Conservation (phyloP, 805 yeast species). For the Spathaspora boniae region DNA sequence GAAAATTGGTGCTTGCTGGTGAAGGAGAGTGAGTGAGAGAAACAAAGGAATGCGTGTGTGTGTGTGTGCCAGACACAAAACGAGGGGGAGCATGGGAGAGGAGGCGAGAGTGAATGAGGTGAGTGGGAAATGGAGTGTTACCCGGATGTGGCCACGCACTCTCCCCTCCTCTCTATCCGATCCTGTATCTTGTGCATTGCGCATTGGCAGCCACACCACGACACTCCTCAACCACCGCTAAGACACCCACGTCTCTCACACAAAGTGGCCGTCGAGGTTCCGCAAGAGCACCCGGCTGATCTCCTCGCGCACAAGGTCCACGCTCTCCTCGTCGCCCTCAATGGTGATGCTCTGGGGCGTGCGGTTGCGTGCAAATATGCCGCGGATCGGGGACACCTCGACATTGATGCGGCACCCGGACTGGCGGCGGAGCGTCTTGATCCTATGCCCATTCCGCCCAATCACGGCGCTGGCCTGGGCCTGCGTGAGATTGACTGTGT, state of each 20-base stretch:
- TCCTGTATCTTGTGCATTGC: background rate
- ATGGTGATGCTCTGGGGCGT: conserved; percentile 16
- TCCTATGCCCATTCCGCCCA: conserved; percentile 22
- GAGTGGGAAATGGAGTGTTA: conserved; percentile 1
- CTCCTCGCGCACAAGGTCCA: conserved; percentile 14
- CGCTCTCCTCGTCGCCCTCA: conserved; percentile 14
- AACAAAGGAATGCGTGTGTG: conserved; percentile 1
- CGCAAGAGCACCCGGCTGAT: conserved; percentile 8
- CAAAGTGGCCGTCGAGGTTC: conserved; percentile 5
- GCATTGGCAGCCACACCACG: conserved; percentile 1
- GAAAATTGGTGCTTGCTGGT: no score
- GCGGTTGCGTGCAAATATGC: background rate
- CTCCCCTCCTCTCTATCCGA: background rate
- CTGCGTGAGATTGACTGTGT: conserved; percentile 10
- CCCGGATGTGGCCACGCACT: conserved; percentile 5
- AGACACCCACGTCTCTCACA: conserved; percentile 4
- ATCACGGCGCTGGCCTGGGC: conserved; percentile 22
- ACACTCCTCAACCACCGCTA: background rate
- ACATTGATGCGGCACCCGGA: conserved; percentile 22
- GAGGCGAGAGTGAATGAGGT: conserved; percentile 1
- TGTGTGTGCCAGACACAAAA: background rate
- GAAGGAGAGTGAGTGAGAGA: conserved; percentile 7
- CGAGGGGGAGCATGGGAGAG: no score
- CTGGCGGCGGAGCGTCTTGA: conserved; percentile 19
- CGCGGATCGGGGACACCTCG: no score